A percentile compares a stretch with the other conserved stretches of the same genome.
Evolutionary conservation across 2,329 filamentous ascomycete genomes (phyloP).

Genomic region (Cladosporium austrohemisphaericum): DNA sequence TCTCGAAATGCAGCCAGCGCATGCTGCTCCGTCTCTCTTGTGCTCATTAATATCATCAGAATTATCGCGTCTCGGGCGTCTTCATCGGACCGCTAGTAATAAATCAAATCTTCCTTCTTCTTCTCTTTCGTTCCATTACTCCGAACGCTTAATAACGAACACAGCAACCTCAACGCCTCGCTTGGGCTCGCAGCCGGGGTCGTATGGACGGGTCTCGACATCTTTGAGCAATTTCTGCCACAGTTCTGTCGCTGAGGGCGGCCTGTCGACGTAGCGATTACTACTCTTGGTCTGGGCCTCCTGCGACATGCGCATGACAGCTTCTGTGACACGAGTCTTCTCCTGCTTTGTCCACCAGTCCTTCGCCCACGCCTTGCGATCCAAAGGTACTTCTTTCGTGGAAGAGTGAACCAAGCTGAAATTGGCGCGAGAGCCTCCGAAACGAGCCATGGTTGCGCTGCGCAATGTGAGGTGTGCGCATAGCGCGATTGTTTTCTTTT

Average conservation of each 20-base stretch:
- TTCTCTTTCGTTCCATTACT: no score
- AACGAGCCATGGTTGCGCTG: constrained; percentile 28
- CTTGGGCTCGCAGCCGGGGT: constrained; percentile 40
- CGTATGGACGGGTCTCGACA: constrained; percentile 51
- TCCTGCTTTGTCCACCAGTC: constrained; percentile 66
- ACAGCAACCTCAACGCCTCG: constrained; percentile 47
- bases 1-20: background rate
- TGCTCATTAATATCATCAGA: no score
- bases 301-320: constrained; percentile 44
- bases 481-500: constrained; percentile 23
- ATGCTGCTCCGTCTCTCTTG: background rate
- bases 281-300: constrained; percentile 40
- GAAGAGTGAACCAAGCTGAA: constrained; percentile 48
- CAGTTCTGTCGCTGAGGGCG: constrained; percentile 48
- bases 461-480: constrained; percentile 27
- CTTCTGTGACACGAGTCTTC: constrained; percentile 54
- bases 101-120: background rate
- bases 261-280: constrained; percentile 30
- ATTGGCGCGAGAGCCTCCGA: constrained; percentile 31
- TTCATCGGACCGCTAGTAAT: no score
- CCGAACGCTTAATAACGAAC: constrained; percentile 42
- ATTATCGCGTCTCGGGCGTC: no score
- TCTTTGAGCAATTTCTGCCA: constrained; percentile 58
- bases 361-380: constrained; percentile 53
- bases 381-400: constrained; percentile 49